A percentile compares a stretch with the other conserved stretches of the same genome.
Evolutionary conservation across 352 stramenopile species (phyloP).

Genomic region (Globisporangium carolinianum): DNA sequence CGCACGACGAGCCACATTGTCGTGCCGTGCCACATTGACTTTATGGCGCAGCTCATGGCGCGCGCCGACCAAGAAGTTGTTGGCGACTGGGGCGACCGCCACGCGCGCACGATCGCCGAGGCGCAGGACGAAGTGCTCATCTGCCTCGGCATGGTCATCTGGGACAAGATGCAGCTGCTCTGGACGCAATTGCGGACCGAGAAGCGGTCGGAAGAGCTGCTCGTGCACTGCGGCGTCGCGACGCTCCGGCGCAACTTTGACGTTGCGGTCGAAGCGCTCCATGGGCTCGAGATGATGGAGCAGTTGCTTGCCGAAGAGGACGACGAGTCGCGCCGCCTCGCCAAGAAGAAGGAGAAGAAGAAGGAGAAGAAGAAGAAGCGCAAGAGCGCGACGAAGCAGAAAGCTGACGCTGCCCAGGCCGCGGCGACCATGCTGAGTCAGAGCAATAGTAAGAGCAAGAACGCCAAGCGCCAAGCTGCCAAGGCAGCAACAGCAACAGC

Average conservation of each 20-base stretch:
- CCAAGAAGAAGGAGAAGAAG: constrained; percentile 84
- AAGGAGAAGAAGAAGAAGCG: constrained; percentile 89
- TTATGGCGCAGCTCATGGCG: constrained; percentile 80
- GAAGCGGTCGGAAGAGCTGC: constrained; percentile 69
- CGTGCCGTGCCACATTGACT: constrained; percentile 81
- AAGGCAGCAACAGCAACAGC: constrained; percentile 15
- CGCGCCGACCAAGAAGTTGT: constrained; percentile 79
- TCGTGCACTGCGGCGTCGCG: constrained; percentile 72
- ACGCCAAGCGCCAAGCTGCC: not conserved
- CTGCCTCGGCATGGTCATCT: constrained; percentile 83
- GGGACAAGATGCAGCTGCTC: constrained; percentile 82
- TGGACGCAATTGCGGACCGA: constrained; percentile 74
- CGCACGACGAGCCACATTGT: constrained; percentile 76
- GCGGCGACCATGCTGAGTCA: constrained; percentile 9
- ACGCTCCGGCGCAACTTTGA: constrained; percentile 81
- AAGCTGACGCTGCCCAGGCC: constrained; percentile 40
- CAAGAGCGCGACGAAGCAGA: constrained; percentile 70
- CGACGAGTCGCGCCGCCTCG: constrained; percentile 63
- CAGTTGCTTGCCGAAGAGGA: constrained; percentile 80
- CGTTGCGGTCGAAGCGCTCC: constrained; percentile 71
- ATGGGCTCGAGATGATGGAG: constrained; percentile 86
- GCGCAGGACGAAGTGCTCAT: constrained; percentile 84
- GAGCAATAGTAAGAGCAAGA: constrained; percentile 6
- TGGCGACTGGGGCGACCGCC: constrained; percentile 74
- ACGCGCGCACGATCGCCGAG: constrained; percentile 79